Evolutionary conservation across 169 alveolate species (phyloP).

Genomic region (Blepharisma undulans): DNA sequence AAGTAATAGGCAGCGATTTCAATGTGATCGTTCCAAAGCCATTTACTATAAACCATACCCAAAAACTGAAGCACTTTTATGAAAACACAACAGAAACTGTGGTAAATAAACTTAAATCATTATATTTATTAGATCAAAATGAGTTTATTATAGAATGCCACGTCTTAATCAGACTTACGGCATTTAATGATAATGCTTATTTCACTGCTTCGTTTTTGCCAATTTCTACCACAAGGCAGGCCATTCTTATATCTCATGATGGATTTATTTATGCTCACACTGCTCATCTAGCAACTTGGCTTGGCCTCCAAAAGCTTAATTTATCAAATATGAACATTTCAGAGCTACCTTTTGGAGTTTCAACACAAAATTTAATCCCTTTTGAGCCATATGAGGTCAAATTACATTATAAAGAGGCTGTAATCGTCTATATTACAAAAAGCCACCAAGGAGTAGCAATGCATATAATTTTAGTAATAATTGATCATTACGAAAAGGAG

Average conservation of each 20-base stretch:
- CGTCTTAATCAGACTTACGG: background rate
- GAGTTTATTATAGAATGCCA: background rate
- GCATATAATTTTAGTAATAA: too few species aligned
- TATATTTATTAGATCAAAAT: background rate
- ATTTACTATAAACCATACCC: background rate
- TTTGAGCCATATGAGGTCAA: too few species aligned
- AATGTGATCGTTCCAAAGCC: background rate
- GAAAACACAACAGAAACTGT: background rate
- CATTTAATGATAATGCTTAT: background rate
- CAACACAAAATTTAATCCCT: too few species aligned
- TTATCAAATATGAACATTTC: background rate
- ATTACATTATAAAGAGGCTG: too few species aligned
- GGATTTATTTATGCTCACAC: background rate
- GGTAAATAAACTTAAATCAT: background rate
- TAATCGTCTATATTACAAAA: too few species aligned
- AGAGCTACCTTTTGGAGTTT: too few species aligned
- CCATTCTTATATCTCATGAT: background rate
- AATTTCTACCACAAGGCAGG: background rate
- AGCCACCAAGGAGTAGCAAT: too few species aligned
- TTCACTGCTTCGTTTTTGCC: background rate
- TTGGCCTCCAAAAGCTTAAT: background rate
- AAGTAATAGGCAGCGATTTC: background rate
- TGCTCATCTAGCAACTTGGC: background rate
- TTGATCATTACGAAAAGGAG: too few species aligned
- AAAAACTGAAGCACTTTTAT: background rate